Evolutionary conservation across 352 stramenopile species (phyloP).

Genomic region (Globisporangium cystogenes): DNA sequence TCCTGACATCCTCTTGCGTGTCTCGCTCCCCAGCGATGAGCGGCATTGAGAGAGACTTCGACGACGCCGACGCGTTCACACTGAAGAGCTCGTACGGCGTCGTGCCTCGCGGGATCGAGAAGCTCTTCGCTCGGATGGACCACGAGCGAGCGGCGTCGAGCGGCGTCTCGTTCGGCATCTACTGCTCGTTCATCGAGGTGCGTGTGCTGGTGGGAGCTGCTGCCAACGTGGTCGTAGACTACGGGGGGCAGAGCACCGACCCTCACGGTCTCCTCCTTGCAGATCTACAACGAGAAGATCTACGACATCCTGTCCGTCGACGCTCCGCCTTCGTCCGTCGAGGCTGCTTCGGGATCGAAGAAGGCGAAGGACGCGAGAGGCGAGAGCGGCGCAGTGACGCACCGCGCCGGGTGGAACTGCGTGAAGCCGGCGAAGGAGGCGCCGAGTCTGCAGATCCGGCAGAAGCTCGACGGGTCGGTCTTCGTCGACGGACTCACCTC

Average conservation of each 20-base stretch:
- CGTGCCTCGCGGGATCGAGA: slow-evolving; percentile 50
- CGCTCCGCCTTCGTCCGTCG: no score
- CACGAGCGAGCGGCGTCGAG: slow-evolving; percentile 11
- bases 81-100: slow-evolving; percentile 35
- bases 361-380: slow-evolving; percentile 12
- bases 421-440: slow-evolving; percentile 36
- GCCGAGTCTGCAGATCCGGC: slow-evolving; percentile 44
- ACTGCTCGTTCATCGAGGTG: slow-evolving; percentile 73
- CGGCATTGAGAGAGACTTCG: slow-evolving; percentile 26
- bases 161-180: slow-evolving; percentile 37
- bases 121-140: slow-evolving; percentile 43
- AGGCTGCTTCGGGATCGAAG: neutral
- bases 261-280: neutral
- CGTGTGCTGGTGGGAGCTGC: no score
- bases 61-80: slow-evolving; percentile 7
- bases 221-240: no score
- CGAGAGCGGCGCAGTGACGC: slow-evolving; percentile 12
- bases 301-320: slow-evolving; percentile 58
- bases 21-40: slow-evolving; percentile 58
- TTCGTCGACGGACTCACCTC: slow-evolving; percentile 70
- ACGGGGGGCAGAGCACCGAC: no score
- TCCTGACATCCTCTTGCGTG: neutral
- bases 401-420: slow-evolving; percentile 54
- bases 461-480: slow-evolving; percentile 59
- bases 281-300: slow-evolving; percentile 83